Base-by-base conservation (phyloP, 2,329 filamentous ascomycete species). In the Colletotrichum viniferum region DNA sequence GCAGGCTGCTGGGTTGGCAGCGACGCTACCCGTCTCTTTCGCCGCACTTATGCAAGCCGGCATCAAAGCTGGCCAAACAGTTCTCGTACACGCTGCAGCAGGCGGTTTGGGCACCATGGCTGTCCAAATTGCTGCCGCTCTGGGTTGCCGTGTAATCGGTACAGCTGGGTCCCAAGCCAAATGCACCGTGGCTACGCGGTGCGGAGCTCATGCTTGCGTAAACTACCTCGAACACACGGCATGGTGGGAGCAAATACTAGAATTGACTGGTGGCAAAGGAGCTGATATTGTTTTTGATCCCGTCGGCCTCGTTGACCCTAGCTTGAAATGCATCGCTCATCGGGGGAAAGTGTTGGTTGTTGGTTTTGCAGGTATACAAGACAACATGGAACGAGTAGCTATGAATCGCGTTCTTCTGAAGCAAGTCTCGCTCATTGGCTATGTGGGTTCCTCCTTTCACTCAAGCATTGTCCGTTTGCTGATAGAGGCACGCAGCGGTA, bases 211-310 rank as follows among this genome's bases (percentile, higher is more conserved):
- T 71, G 77, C 79, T 5, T 85, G 83, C 66, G 82, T 91, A 34
- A 80, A 88, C 78, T 87, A 88, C 77, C 75, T 76, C 3, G 56
- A 78, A 7, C 77, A 80, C 5, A 14, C 58, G 16, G 73, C 82
- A 1, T 93, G 90, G 91, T 88, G 87, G 79, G 82, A 87, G n/a
- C 78, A 83, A 16, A 87, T 92, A 4, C 81, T 86, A n/a, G 80
- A 82, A 4, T 76, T 87, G 24, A 92, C 89, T 1, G 77, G 80
- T 2, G 86, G 87, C 0, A 82, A 84, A 34, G 91, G 91, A 0
- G 90, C 90, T 3, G 87, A 92, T 81, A 85, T 91, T 0, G 88
- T 92, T 14, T 90, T 89, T 78, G 91, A 93, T 81, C 86, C 87
- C 9, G 90, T 92, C 13, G 90, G 91, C 1, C 84, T 90, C 28